Evolutionary conservation across 768 basidiomycete species (phyloP).

Genomic region (Naganishia vaughanmartiniae): DNA sequence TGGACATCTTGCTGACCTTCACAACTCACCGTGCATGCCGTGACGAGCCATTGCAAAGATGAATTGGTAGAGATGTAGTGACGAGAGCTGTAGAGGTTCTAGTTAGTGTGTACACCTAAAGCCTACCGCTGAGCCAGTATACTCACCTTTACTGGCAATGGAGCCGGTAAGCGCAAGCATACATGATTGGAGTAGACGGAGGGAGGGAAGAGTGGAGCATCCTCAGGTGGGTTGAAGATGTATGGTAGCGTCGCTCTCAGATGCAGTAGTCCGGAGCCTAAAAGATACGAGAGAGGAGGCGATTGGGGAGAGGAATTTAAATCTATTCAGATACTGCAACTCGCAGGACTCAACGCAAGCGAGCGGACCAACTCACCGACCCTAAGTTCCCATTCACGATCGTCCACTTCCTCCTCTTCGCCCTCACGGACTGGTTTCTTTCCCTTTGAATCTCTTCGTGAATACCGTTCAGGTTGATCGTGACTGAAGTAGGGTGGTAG

Average conservation of each 20-base stretch:
- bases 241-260: constrained; percentile 45
- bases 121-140: neutral
- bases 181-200: constrained; percentile 46
- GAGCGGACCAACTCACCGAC: constrained; percentile 41
- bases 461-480: neutral
- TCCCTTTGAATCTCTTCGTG: constrained; percentile 37
- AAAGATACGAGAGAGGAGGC: neutral
- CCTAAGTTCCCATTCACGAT: constrained; percentile 49
- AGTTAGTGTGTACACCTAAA: neutral
- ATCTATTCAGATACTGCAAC: neutral
- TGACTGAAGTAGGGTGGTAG: constrained; percentile 25
- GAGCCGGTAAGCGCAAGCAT: constrained; percentile 44
- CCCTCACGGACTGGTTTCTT: constrained; percentile 30
- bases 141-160: constrained; percentile 48
- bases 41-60: constrained; percentile 46
- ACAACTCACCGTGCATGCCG: constrained; percentile 47
- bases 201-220: constrained; percentile 42
- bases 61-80: constrained; percentile 43
- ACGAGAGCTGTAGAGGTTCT: constrained; percentile 37
- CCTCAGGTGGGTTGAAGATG: constrained; percentile 41
- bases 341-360: neutral
- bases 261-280: constrained; percentile 45
- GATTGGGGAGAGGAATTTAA: neutral
- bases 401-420: constrained; percentile 44
- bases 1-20: neutral